A percentile compares a stretch with the other conserved stretches of the same genome.
These are phyloP conservation scores for Talaromyces piceae DNA, from an alignment of 2,329 filamentous ascomycete species.

Conservation along the genomic window DNA sequence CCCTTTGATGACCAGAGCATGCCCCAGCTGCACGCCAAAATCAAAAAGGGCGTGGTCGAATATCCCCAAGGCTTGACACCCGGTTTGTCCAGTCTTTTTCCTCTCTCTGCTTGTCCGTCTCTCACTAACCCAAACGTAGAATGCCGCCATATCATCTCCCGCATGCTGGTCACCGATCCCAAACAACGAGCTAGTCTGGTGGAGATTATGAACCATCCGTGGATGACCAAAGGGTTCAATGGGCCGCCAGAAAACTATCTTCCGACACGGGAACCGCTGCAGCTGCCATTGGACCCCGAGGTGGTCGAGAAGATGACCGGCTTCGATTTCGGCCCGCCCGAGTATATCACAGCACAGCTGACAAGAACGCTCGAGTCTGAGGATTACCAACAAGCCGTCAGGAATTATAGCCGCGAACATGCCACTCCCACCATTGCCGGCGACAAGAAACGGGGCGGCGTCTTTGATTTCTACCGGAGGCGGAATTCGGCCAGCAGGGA, in stretches of 20 bases:
- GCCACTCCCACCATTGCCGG: slow-evolving; percentile 49
- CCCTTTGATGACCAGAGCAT: slow-evolving; percentile 99
- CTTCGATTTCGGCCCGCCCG: slow-evolving; percentile 88
- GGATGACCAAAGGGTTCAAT: slow-evolving; percentile 89
- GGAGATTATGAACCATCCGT: slow-evolving; percentile 91
- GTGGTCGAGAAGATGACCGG: slow-evolving; percentile 93
- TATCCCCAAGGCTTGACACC: slow-evolving; percentile 89
- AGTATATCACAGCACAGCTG: slow-evolving; percentile 74
- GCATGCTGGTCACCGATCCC: slow-evolving; percentile 94
- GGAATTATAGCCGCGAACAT: slow-evolving; percentile 62
- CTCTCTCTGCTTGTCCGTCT: slow-evolving; percentile 10
- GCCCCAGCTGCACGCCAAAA: slow-evolving; percentile 96
- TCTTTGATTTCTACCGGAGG: slow-evolving; percentile 96
- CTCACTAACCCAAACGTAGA: slow-evolving; percentile 52
- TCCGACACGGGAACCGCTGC: slow-evolving; percentile 74
- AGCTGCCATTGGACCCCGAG: slow-evolving; percentile 71
- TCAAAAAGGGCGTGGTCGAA: slow-evolving; percentile 93
- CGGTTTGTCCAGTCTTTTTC: slow-evolving; percentile 50
- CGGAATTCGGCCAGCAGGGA: slow-evolving; percentile 86
- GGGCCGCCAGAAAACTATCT: slow-evolving; percentile 83
- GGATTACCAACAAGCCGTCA: slow-evolving; percentile 83
- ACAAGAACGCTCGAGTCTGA: slow-evolving; percentile 84
- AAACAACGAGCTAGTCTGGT: slow-evolving; percentile 75
- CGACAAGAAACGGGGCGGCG: slow-evolving; percentile 78
- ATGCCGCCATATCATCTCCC: slow-evolving; percentile 83